Evolutionary conservation across 805 yeast species (phyloP).

Genomic region (Lipomyces yamadae): DNA sequence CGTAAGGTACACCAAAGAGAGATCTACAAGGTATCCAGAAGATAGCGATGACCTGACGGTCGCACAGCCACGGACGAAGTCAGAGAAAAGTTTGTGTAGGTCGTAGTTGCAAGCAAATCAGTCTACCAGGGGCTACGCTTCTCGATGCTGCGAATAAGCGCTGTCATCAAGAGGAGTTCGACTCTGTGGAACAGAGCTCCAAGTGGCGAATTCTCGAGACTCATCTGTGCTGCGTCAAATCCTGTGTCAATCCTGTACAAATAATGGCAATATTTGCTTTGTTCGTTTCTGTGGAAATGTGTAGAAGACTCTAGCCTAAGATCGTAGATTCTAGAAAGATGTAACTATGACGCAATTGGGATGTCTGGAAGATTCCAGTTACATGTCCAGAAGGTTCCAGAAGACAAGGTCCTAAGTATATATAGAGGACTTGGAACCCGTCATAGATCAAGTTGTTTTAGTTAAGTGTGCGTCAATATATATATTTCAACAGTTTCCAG

Average conservation of each 20-base stretch:
- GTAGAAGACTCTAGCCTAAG: too few relatives aligned
- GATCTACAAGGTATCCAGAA: neutral
- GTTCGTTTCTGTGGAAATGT: too few relatives aligned
- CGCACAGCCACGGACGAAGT: neutral
- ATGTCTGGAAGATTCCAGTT: too few relatives aligned
- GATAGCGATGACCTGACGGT: neutral
- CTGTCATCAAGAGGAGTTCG: slow-evolving; percentile 4
- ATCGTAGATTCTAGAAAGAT: too few relatives aligned
- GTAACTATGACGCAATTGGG: too few relatives aligned
- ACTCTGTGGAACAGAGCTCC: neutral
- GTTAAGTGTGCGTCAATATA: too few relatives aligned
- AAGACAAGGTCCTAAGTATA: too few relatives aligned
- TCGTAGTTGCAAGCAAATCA: neutral
- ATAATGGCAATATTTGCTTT: slow-evolving; percentile 5
- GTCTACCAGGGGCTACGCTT: neutral
- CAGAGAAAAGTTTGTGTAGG: slow-evolving; percentile 2
- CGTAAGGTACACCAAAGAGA: slow-evolving; percentile 5
- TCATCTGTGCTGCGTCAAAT: neutral
- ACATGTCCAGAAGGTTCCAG: too few relatives aligned
- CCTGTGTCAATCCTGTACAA: neutral
- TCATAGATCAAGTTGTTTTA: too few relatives aligned
- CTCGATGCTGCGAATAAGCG: slow-evolving; percentile 8
- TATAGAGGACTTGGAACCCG: too few relatives aligned
- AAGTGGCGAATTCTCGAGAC: slow-evolving; percentile 1
- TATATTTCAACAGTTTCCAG: too few relatives aligned